Evolutionary conservation across 2,329 filamentous ascomycete species (phyloP).

Genomic region (Penicillium sp.): DNA sequence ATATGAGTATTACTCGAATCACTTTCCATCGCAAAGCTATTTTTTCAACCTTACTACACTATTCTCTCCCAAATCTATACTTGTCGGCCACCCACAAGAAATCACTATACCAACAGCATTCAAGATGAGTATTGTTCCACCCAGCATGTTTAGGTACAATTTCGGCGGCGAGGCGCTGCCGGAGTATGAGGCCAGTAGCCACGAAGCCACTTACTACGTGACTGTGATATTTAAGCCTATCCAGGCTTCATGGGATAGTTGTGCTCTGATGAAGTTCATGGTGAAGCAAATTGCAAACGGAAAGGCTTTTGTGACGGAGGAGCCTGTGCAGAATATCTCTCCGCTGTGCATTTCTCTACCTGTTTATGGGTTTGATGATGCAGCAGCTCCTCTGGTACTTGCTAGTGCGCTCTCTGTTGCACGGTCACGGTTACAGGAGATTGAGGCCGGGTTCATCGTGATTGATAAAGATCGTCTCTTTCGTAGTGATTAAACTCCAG

Average conservation of each 20-base stretch:
- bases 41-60: not conserved
- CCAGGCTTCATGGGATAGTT: not conserved
- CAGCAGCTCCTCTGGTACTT: not conserved
- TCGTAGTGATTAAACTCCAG: not conserved
- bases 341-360: not conserved
- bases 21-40: not conserved
- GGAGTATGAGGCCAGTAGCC: not conserved
- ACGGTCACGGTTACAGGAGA: not conserved
- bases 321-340: not conserved
- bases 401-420: not conserved
- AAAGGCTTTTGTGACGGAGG: not conserved
- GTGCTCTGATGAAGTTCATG: not conserved
- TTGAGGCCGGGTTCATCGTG: not conserved
- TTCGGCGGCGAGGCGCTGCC: not conserved
- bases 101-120: too few species aligned
- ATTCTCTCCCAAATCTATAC: too few species aligned
- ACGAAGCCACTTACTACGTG: not conserved
- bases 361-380: constrained; percentile 1
- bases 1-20: too few species aligned
- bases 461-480: constrained; percentile 1
- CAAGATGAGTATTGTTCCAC: not conserved
- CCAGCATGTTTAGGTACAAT: not conserved
- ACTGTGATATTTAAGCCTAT: not conserved
- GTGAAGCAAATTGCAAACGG: not conserved
- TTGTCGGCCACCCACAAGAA: too few species aligned